Percentiles rank a stretch among this genome's conserved stretches.
Evolutionary conservation across 257 asterid species (phyloP).

Genomic region (Solanum chiquidenum): DNA sequence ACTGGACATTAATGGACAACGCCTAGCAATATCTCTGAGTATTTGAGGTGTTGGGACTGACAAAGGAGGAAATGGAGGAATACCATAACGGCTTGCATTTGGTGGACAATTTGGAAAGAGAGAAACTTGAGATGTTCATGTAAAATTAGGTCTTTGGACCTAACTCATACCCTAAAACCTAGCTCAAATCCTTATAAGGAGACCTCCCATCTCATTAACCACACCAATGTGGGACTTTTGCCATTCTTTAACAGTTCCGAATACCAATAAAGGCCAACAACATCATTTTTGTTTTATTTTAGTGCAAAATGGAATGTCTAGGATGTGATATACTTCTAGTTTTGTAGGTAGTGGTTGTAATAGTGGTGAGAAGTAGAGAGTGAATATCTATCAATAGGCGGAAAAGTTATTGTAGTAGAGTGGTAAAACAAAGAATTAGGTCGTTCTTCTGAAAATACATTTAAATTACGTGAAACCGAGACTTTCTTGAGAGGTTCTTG

Average conservation of each 20-base stretch:
- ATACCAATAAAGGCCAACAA: background rate
- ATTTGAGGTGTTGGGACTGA: background rate
- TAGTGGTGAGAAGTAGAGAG: background rate
- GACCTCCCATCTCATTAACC: background rate
- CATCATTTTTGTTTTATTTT: background rate
- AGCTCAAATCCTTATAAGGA: background rate
- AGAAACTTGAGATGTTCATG: background rate
- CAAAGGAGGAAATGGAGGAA: background rate
- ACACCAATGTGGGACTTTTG: background rate
- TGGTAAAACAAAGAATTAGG: background rate
- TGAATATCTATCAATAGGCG: background rate
- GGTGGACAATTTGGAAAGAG: background rate
- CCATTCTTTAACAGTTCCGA: background rate
- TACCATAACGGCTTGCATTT: background rate
- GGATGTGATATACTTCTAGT: no score
- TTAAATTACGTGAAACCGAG: background rate
- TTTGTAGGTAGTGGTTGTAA: background rate
- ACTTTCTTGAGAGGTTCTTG: background rate
- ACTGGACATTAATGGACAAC: background rate
- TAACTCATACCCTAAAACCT: background rate
- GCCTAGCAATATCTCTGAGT: background rate
- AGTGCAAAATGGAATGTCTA: background rate
- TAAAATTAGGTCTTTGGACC: background rate
- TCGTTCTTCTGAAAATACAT: background rate
- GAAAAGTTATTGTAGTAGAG: background rate